Evolutionary conservation across 2,329 filamentous ascomycete genomes (phyloP).

Genomic region (Fusarium poae): DNA sequence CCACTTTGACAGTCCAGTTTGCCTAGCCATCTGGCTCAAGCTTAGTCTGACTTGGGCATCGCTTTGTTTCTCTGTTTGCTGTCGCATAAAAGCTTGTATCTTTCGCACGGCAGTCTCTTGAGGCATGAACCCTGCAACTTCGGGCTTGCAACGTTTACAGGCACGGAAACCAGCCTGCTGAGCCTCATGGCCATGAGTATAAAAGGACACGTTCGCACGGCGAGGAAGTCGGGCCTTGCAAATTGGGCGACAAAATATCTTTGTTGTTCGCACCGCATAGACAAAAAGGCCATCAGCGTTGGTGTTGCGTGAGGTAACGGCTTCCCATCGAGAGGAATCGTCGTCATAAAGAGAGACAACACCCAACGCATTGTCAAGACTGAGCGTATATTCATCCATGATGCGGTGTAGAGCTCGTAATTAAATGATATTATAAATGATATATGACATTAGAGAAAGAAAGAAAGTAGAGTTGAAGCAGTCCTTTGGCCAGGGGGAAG

Average conservation of each 20-base stretch:
- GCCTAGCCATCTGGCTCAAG: conserved; percentile 62
- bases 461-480: background rate
- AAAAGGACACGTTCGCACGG: conserved; percentile 71
- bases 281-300: conserved; percentile 57
- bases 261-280: conserved; percentile 60
- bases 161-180: conserved; percentile 63
- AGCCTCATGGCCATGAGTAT: conserved; percentile 60
- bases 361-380: background rate
- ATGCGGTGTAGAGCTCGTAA: background rate
- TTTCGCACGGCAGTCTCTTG: conserved; percentile 60
- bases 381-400: background rate
- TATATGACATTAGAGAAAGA: background rate
- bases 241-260: conserved; percentile 70
- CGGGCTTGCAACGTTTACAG: conserved; percentile 69
- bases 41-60: conserved; percentile 46
- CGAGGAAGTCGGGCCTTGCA: conserved; percentile 72
- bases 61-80: conserved; percentile 44
- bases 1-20: conserved; percentile 66
- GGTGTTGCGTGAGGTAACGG: conserved; percentile 53
- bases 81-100: conserved; percentile 53
- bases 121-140: conserved; percentile 56
- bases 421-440: background rate
- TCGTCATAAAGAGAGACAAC: conserved; percentile 46
- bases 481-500: background rate
- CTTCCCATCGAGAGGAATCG: conserved; percentile 54